Conservation (phyloP, 2,329 filamentous ascomycete species). For the Hansfordia pulvinata region DNA sequence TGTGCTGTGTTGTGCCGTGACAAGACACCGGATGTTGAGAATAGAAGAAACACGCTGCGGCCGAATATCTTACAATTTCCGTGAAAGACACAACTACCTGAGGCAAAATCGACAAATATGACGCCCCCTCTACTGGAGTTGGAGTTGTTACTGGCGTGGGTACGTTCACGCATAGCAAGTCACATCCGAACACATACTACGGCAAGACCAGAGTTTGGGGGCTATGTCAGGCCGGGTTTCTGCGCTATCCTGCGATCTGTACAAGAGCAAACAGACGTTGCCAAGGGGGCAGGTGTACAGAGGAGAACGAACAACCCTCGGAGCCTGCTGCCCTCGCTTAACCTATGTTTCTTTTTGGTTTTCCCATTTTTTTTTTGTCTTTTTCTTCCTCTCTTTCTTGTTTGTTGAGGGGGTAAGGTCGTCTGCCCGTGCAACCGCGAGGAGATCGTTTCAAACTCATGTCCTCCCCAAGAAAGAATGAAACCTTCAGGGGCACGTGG, state of each 20-base stretch:
- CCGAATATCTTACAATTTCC: too few species aligned
- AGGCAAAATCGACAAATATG: too few species aligned
- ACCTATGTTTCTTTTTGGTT: conserved; percentile 7
- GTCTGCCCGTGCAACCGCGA: not conserved
- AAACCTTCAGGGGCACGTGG: not conserved
- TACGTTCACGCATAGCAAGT: too few species aligned
- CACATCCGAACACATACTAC: too few species aligned
- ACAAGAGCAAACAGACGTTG: conserved; percentile 18
- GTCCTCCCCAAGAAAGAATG: conserved; percentile 4
- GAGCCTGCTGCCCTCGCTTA: conserved; percentile 18
- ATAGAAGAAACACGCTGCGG: too few species aligned
- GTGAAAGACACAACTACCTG: too few species aligned
- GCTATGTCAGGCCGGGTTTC: conserved; percentile 21
- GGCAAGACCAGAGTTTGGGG: conserved; percentile 6
- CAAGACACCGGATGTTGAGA: too few species aligned
- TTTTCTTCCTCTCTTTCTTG: conserved; percentile 5
- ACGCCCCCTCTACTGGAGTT: too few species aligned
- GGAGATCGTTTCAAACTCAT: too few species aligned
- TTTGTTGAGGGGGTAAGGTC: conserved; percentile 1
- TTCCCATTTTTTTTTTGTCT: conserved; percentile 13
- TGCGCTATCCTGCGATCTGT: conserved; percentile 16
- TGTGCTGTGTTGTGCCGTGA: too few species aligned
- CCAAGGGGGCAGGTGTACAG: conserved; percentile 14
- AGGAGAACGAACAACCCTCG: too few species aligned
- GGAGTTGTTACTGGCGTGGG: too few species aligned